Evolutionary conservation across 805 yeast species (phyloP), one percentile per base, ranked within the genome.

Genomic region (Lipomyces orientalis): DNA sequence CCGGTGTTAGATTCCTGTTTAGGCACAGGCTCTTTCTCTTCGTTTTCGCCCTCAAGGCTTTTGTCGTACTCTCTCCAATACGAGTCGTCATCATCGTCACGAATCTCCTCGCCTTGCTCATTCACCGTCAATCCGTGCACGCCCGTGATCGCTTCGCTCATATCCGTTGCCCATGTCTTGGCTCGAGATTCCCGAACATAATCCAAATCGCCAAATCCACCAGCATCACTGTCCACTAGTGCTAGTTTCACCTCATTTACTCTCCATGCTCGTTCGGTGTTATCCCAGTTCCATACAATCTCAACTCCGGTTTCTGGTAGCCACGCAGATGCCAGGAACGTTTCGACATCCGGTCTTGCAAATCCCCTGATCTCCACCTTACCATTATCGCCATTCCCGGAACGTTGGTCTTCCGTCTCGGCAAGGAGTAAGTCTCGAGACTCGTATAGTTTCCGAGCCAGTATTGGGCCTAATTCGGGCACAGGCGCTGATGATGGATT

Each of bases 61-160:
- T 43, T 37, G n/a, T 60, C 70, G 54, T 72, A 69, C 14, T 60
- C 58, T 4, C 56, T 68, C 64, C 73, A 71, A 58, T 71, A 69
- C 22, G 58, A 65, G 35, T 68, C 73, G 8, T 71, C 74, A 7
- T 51, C 64, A 19, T 66, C 68, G 39, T 33, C 59, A 16, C 64
- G 69, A 2, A 43, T 54, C 25, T 54, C 68, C 46, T 64, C 58
- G 52, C 16, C 69, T 12, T 22, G 34, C 9, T 35, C 59, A 8
- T 35, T 63, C 9, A 22, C 67, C 60, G 55, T 73, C 59, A 34
- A n/a, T 4, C 14, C n/a, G 10, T 31, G 25, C 55, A 22, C n/a
- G 10, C 49, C 25, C 16, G 33, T 33, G 16, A 35, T 33, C 31
- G 52, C 61, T 8, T 43, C 49, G 29, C 16, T n/a, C 35, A 43